Conservation (phyloP, 2,329 filamentous ascomycete genomes). For the Claviceps sp. region DNA sequence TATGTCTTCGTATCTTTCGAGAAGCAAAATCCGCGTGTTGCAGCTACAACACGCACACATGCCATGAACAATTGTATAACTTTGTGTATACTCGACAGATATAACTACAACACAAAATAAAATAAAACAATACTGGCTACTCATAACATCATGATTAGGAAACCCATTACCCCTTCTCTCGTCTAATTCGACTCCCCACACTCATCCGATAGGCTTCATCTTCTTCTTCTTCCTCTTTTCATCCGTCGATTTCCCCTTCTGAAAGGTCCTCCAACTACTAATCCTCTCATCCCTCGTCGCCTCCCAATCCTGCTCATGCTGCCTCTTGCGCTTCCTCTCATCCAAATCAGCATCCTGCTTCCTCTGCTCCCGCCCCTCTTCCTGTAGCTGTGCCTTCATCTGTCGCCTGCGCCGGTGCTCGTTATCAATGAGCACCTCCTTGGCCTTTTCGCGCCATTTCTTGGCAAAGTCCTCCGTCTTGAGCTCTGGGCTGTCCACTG, state of each 20-base stretch:
- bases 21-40: background rate
- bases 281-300: slow-evolving; percentile 82
- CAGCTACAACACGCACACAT: background rate
- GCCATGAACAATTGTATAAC: slow-evolving; percentile 5
- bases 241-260: slow-evolving; percentile 53
- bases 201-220: slow-evolving; percentile 49
- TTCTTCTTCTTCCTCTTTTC: slow-evolving; percentile 52
- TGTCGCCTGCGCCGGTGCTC: slow-evolving; percentile 75
- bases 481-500: slow-evolving; percentile 73
- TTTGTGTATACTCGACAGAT: background rate
- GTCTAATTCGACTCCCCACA: too few relatives aligned
- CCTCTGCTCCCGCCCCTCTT: slow-evolving; percentile 81
- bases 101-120: background rate
- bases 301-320: slow-evolving; percentile 94
- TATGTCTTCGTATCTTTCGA: too few relatives aligned
- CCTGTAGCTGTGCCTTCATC: slow-evolving; percentile 88
- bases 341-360: slow-evolving; percentile 77
- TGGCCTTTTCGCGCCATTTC: slow-evolving; percentile 83
- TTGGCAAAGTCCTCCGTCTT: slow-evolving; percentile 71
- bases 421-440: slow-evolving; percentile 82
- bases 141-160: slow-evolving; percentile 1
- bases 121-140: background rate
- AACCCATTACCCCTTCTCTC: background rate
- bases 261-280: slow-evolving; percentile 84
- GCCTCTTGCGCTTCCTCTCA: slow-evolving; percentile 68